Base-by-base conservation (phyloP, 768 basidiomycete genomes). In the Mycena polygramma region DNA sequence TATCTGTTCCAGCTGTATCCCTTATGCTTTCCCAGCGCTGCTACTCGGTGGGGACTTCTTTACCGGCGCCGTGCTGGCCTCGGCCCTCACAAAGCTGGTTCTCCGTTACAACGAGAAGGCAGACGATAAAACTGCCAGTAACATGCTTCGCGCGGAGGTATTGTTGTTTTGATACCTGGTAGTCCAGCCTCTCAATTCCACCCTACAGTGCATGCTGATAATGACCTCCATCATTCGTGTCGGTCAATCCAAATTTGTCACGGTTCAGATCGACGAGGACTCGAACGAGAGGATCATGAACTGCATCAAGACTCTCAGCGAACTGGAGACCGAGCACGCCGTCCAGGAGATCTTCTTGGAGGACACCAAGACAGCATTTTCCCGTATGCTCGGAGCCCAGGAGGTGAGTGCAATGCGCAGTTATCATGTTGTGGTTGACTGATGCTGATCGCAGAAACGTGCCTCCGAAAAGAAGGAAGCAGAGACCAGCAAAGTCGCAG, bases 201-300 rank as follows among this genome's bases (percentile, higher is more conserved):
- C 13, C 62, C 63, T 49, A 39, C 22, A 70, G 19, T 75, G 94
- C 7, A 98, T 99, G 94, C 87, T 99, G 63, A 95, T 99, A 79
- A 98, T 99, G 98, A 92, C 96, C 1, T 98, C 96, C 11, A 87
- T 96, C 78, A 94, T 99, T 77, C 95, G 98, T 57, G 95, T 98
- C 64, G 98, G 98, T 45, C 97, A 99, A 82, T 97, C 96, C 63
- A 97, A 97, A 78, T 97, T 97, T 74, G 94, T 93, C 52, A 90
- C 94, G 0, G 92, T 91, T 2, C 93, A 94, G n/a, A 99, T 99
- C 73, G 98, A 99, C 83, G 98, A 99, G 79, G 98, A 99, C 79
- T 97, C 96, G 7, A 93, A 90, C 74, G 98, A 99, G 81, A 91
- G 98, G 30, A 95, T 99, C 81, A 89, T 98, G 87, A 94, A 93